A percentile compares a stretch with the other conserved stretches of the same genome.
Evolutionary conservation across 805 yeast species (phyloP).

Genomic region (Candida tammaniensis): DNA sequence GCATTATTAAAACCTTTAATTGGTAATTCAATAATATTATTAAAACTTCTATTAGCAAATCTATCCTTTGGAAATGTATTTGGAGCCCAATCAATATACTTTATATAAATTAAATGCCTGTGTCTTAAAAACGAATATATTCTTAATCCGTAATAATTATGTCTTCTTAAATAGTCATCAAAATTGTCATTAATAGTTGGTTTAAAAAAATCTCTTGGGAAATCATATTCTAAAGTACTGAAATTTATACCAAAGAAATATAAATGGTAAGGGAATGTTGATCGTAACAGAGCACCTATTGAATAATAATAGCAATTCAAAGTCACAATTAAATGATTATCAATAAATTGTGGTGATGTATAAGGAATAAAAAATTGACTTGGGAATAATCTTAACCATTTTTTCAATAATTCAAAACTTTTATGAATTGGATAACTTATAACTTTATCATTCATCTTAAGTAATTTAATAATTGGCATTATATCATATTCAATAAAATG

Average conservation of each 20-base stretch:
- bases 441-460: slow-evolving; percentile 14
- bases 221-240: slow-evolving; percentile 13
- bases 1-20: slow-evolving; percentile 20
- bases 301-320: slow-evolving; percentile 21
- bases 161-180: slow-evolving; percentile 21
- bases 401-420: slow-evolving; percentile 17
- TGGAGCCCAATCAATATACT: slow-evolving; percentile 17
- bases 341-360: neutral
- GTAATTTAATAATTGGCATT: slow-evolving; percentile 15
- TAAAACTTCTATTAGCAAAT: slow-evolving; percentile 13
- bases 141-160: slow-evolving; percentile 23
- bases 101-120: slow-evolving; percentile 17
- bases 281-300: slow-evolving; percentile 20
- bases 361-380: slow-evolving; percentile 4
- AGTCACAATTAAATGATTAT: slow-evolving; percentile 17
- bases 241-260: slow-evolving; percentile 22
- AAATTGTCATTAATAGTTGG: slow-evolving; percentile 2
- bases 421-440: slow-evolving; percentile 18
- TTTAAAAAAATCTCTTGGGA: slow-evolving; percentile 7
- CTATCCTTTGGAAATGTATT: slow-evolving; percentile 12
- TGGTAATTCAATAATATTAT: slow-evolving; percentile 22
- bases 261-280: slow-evolving; percentile 20
- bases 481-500: slow-evolving; percentile 15
- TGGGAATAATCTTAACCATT: slow-evolving; percentile 22
- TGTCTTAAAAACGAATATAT: slow-evolving; percentile 22